Evolutionary conservation across 306 rosid species (phyloP).

Genomic region (Cajanus cajan): DNA sequence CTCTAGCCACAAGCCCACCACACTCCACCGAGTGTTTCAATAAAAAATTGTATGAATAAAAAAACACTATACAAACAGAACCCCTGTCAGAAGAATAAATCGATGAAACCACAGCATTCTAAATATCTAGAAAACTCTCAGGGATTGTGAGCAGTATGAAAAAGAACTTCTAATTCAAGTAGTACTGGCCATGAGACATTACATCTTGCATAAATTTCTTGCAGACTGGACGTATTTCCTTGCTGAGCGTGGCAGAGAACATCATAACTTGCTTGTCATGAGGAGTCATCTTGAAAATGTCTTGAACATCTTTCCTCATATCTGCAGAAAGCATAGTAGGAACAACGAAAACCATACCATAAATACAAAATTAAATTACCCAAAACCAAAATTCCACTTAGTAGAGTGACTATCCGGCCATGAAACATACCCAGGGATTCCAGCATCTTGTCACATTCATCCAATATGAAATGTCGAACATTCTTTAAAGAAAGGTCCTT

Average conservation of each 20-base stretch:
- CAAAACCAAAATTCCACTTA: background rate
- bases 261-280: constrained; percentile 99
- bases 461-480: constrained; percentile 91
- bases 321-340: constrained; percentile 50
- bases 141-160: constrained; percentile 59
- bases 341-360: background rate
- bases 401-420: background rate
- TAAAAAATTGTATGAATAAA: constrained; percentile 24
- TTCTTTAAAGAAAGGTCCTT: constrained; percentile 91
- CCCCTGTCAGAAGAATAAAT: constrained; percentile 33
- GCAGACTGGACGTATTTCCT: constrained; percentile 99
- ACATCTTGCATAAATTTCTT: constrained; percentile 99
- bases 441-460: constrained; percentile 98
- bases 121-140: constrained; percentile 43
- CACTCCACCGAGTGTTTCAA: constrained; percentile 30
- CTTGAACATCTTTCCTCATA: constrained; percentile 98
- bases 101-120: constrained; percentile 41
- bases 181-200: constrained; percentile 88
- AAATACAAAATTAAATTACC: background rate
- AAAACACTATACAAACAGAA: constrained; percentile 17
- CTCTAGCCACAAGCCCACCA: constrained; percentile 6
- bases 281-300: constrained; percentile 98
- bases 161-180: constrained; percentile 84
- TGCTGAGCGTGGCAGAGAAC: constrained; percentile 99
- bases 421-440: constrained; percentile 84